These are phyloP conservation scores for Pyricularia sp. DNA, from an alignment of 2,329 filamentous ascomycete species.

Conservation along the genomic window DNA sequence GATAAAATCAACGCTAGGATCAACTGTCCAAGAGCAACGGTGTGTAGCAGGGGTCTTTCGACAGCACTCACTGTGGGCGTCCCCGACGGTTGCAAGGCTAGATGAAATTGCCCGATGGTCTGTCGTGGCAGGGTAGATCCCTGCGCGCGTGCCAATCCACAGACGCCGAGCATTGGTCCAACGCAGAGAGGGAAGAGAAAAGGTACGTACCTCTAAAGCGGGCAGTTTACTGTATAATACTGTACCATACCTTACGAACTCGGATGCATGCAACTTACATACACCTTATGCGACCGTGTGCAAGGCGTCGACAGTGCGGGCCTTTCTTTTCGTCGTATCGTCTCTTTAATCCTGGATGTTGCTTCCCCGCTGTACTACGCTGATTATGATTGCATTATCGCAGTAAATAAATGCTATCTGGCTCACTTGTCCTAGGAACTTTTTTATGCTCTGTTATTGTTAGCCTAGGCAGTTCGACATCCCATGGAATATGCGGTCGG, in stretches of 20 bases:
- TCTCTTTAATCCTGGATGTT: not conserved
- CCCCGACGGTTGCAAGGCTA: constrained; percentile 24
- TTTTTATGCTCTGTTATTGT: not conserved
- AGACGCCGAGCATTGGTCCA: constrained; percentile 13
- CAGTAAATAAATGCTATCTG: too few relatives aligned
- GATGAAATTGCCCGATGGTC: constrained; percentile 34
- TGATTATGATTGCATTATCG: not conserved
- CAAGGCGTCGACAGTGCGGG: not conserved
- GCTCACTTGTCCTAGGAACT: too few relatives aligned
- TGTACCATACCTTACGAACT: not conserved
- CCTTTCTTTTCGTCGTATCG: not conserved
- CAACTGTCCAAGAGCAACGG: constrained; percentile 4
- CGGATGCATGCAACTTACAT: not conserved
- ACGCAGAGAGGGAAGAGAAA: not conserved
- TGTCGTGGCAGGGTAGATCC: constrained; percentile 20
- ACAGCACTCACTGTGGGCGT: constrained; percentile 10
- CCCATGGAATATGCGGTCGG: not conserved
- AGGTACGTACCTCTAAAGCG: not conserved
- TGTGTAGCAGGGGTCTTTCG: constrained; percentile 12
- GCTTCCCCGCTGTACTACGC: not conserved
- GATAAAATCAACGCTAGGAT: not conserved
- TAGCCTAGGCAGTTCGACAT: not conserved
- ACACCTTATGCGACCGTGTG: not conserved
- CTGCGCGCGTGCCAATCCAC: constrained; percentile 20
- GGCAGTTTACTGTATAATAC: too few relatives aligned